phyloP scores from a whole-genome alignment of 2,329 filamentous ascomycete genomes.

The Apiospora malaysiana region DNA sequence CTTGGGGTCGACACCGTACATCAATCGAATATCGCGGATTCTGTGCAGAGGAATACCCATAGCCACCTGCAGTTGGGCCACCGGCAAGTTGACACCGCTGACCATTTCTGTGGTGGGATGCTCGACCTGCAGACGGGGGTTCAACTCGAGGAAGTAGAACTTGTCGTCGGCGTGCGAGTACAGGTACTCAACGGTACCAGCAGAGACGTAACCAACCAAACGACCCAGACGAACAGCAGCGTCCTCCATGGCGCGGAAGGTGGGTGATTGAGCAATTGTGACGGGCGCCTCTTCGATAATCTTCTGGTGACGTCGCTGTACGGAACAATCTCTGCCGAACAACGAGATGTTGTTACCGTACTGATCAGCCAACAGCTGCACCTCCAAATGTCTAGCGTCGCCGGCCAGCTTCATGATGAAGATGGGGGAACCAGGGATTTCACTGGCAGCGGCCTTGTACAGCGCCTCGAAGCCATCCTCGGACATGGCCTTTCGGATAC shows the following conservation, averaged over 20 bases:
- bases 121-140: conserved; percentile 98
- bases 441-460: conserved; percentile 95
- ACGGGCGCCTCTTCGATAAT: conserved; percentile 99
- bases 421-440: conserved; percentile 98
- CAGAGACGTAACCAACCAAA: conserved; percentile 97
- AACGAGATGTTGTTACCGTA: conserved; percentile 99
- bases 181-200: conserved; percentile 97
- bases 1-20: conserved; percentile 95
- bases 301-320: conserved; percentile 98
- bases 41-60: conserved; percentile 98
- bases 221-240: conserved; percentile 92
- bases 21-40: conserved; percentile 92
- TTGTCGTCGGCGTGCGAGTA: conserved; percentile 98
- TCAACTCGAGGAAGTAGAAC: conserved; percentile 99
- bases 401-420: conserved; percentile 99
- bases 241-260: conserved; percentile 96
- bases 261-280: conserved; percentile 87
- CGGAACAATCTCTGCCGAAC: conserved; percentile 97
- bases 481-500: conserved; percentile 91
- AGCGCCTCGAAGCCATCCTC: conserved; percentile 85
- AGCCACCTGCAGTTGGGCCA: conserved; percentile 96
- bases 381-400: conserved; percentile 94
- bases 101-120: conserved; percentile 99
- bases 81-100: conserved; percentile 94
- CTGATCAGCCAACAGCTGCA: conserved; percentile 96